Conservation (phyloP, 345 rosid species). For the Rhodomyrtus tomentosa region DNA sequence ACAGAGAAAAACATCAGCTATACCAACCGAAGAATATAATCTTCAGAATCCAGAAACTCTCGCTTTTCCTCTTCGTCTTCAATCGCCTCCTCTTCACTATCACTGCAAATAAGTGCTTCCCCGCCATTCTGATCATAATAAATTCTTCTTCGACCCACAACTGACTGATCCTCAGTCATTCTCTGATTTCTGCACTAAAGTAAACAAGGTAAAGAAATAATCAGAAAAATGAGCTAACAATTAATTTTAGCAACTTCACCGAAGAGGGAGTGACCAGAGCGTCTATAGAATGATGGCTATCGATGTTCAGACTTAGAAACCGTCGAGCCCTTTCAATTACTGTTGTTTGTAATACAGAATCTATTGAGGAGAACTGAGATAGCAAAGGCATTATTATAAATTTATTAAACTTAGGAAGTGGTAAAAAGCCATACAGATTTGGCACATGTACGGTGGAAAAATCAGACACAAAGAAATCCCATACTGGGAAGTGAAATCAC, state of each 20-base stretch:
- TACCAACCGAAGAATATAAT: slow-evolving; percentile 82
- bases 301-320: neutral
- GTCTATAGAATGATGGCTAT: neutral
- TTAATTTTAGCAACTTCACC: neutral
- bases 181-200: slow-evolving; percentile 72
- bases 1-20: slow-evolving; percentile 9
- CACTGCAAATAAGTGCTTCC: slow-evolving; percentile 99
- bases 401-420: neutral
- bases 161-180: slow-evolving; percentile 99
- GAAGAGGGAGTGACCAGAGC: neutral
- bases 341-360: neutral
- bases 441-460: neutral
- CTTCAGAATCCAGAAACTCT: slow-evolving; percentile 70
- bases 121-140: slow-evolving; percentile 96
- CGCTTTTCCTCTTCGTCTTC: slow-evolving; percentile 83
- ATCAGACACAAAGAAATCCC: neutral
- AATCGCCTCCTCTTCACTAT: slow-evolving; percentile 84
- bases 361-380: neutral
- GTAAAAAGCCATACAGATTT: neutral
- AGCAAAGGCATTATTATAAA: neutral
- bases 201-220: neutral
- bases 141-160: slow-evolving; percentile 93
- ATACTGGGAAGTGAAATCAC: neutral
- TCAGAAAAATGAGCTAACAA: neutral
- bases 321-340: neutral